phyloP scores from a whole-genome alignment of 1,284 basidiomycete genomes.

The Thecaphora thlaspeos region DNA sequence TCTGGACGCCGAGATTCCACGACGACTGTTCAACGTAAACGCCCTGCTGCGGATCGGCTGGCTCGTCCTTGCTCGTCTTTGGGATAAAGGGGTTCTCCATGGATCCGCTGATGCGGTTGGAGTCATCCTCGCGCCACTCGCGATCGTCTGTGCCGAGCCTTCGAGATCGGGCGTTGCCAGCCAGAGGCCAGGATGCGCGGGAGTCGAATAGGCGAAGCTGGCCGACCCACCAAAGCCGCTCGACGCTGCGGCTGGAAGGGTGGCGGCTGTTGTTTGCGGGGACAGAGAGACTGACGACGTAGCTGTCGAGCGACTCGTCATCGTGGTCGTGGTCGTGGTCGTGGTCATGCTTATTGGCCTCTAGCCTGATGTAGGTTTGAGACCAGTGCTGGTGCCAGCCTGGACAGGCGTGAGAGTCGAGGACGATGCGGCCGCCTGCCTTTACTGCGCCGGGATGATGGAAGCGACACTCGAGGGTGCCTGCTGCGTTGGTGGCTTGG shows the following conservation, averaged over 20 bases:
- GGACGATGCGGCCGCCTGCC: constrained; percentile 23
- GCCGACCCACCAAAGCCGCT: constrained; percentile 49
- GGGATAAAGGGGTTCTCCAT: constrained; percentile 45
- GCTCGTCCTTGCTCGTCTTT: constrained; percentile 11
- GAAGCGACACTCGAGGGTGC: constrained; percentile 1
- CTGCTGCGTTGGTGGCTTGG: constrained; percentile 6
- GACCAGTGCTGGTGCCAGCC: constrained; percentile 27
- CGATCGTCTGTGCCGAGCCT: constrained; percentile 21
- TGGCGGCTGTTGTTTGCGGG: constrained; percentile 4
- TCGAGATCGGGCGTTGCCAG: constrained; percentile 21
- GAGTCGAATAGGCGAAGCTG: constrained; percentile 24
- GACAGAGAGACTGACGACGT: constrained; percentile 22
- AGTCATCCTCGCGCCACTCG: constrained; percentile 21
- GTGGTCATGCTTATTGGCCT: neutral
- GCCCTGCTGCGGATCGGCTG: constrained; percentile 12
- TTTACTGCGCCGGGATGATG: constrained; percentile 3
- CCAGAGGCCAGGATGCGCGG: constrained; percentile 43
- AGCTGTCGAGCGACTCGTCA: constrained; percentile 19
- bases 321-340: constrained; percentile 2
- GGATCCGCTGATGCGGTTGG: constrained; percentile 38
- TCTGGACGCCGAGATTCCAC: constrained; percentile 36
- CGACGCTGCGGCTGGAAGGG: constrained; percentile 7
- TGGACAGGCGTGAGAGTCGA: constrained; percentile 21
- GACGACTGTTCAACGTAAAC: constrained; percentile 30
- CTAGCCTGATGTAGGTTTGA: no score